These are phyloP conservation scores for Nigrospora sphaerica DNA, from an alignment of 2,329 filamentous ascomycete genomes.

Conservation along the genomic window DNA sequence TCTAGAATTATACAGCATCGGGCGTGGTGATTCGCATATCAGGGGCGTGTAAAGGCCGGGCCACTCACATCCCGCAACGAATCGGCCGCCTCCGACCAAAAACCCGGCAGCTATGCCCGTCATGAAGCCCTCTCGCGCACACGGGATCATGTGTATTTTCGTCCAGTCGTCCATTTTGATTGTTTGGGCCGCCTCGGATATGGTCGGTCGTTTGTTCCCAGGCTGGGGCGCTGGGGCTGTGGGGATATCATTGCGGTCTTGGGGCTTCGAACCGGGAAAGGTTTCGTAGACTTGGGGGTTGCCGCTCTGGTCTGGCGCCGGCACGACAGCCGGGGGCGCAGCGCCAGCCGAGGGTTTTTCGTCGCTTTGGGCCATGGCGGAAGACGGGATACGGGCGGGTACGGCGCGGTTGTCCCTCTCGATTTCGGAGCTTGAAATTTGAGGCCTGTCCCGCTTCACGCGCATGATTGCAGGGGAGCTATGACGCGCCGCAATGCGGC, in stretches of 20 bases:
- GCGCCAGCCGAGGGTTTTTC: constrained; percentile 15
- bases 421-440: no score
- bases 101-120: constrained; percentile 78
- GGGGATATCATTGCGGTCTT: constrained; percentile 4
- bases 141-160: constrained; percentile 71
- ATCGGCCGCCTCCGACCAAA: constrained; percentile 65
- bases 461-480: no score
- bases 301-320: constrained; percentile 24
- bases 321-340: constrained; percentile 25
- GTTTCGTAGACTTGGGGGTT: constrained; percentile 30
- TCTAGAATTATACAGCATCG: no score
- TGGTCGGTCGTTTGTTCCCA: constrained; percentile 31
- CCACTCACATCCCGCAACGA: constrained; percentile 64
- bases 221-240: constrained; percentile 16
- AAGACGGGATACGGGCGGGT: constrained; percentile 15
- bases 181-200: constrained; percentile 58
- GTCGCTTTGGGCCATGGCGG: constrained; percentile 24
- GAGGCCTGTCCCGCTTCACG: no score
- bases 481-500: no score
- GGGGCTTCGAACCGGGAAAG: constrained; percentile 21
- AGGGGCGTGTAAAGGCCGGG: no score
- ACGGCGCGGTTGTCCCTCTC: neutral
- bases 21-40: no score
- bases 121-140: constrained; percentile 74
- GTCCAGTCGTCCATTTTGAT: constrained; percentile 64